Conservation (phyloP, 805 yeast genomes). For the Cyberlindnera subsufficiens region DNA sequence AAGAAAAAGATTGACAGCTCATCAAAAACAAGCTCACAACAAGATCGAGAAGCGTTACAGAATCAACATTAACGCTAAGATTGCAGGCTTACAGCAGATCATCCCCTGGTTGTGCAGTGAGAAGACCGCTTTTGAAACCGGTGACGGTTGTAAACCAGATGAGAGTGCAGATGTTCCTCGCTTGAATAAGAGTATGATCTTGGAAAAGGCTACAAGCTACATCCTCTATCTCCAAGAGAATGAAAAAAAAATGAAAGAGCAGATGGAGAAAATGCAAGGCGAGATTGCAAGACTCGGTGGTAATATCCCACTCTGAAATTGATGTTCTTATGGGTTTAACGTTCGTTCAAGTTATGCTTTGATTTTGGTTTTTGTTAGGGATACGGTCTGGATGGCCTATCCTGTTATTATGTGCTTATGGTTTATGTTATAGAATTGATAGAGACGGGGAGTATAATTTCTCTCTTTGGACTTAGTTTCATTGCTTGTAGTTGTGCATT, state of each 20-base stretch:
- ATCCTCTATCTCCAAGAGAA: conserved; percentile 46
- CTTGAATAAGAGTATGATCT: conserved; percentile 59
- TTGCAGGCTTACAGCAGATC: conserved; percentile 58
- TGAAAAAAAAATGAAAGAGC: conserved; percentile 32
- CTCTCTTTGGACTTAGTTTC: too few relatives aligned
- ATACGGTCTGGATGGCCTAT: not conserved
- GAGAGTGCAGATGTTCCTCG: conserved; percentile 28
- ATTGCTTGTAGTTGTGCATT: too few relatives aligned
- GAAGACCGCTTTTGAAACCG: conserved; percentile 54
- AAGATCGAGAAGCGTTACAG: conserved; percentile 67
- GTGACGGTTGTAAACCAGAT: conserved; percentile 13
- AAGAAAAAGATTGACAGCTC: conserved; percentile 48
- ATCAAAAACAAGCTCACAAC: conserved; percentile 68
- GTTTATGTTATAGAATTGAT: conserved; percentile 7
- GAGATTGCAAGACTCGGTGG: conserved; percentile 24
- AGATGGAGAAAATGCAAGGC: conserved; percentile 23
- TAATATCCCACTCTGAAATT: not conserved
- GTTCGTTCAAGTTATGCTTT: not conserved
- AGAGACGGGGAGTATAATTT: not conserved
- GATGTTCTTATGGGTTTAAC: not conserved
- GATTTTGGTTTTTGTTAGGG: not conserved
- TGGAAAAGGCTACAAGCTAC: conserved; percentile 65
- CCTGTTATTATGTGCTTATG: conserved; percentile 4
- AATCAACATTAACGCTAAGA: conserved; percentile 66
- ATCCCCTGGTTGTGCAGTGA: conserved; percentile 65